Conservation (phyloP, 2,329 filamentous ascomycete genomes). For the Fusarium citri region DNA sequence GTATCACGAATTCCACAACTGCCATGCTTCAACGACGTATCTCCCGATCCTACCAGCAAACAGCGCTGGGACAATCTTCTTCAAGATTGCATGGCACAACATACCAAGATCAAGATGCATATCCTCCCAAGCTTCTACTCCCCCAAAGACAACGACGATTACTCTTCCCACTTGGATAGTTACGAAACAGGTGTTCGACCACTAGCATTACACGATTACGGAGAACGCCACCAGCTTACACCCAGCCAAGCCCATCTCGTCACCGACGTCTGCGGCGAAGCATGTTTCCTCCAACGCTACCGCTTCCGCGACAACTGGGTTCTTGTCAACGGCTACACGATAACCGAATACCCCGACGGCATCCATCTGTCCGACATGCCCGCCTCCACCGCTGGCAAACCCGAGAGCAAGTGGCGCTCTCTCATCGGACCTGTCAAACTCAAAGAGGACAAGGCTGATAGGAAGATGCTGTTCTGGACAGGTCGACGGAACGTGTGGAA, state of each 20-base stretch:
- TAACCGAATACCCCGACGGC: constrained; percentile 57
- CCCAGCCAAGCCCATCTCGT: constrained; percentile 57
- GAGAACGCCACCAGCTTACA: constrained; percentile 53
- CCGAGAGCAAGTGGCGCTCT: constrained; percentile 15
- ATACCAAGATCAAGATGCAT: constrained; percentile 53
- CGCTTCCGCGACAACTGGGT: constrained; percentile 60
- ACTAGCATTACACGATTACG: constrained; percentile 55
- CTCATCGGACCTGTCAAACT: constrained; percentile 50
- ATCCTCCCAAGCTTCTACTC: constrained; percentile 58
- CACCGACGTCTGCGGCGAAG: constrained; percentile 57
- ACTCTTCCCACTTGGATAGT: constrained; percentile 46
- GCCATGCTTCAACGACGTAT: constrained; percentile 51
- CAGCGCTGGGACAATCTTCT: constrained; percentile 57
- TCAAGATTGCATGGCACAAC: constrained; percentile 54
- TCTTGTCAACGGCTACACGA: constrained; percentile 60
- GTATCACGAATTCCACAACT: constrained; percentile 51
- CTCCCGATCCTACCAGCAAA: constrained; percentile 28
- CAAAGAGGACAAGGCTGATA: constrained; percentile 46
- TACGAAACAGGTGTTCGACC: constrained; percentile 57
- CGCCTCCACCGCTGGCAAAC: constrained; percentile 6
- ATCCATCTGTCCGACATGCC: constrained; percentile 46
- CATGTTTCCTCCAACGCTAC: constrained; percentile 61
- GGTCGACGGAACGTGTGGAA: constrained; percentile 55
- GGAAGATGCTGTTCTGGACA: constrained; percentile 51
- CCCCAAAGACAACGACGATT: constrained; percentile 50